These are phyloP conservation scores for Juncus effusus DNA, from an alignment of 176 grass and related monocot species.

Conservation along the genomic window DNA sequence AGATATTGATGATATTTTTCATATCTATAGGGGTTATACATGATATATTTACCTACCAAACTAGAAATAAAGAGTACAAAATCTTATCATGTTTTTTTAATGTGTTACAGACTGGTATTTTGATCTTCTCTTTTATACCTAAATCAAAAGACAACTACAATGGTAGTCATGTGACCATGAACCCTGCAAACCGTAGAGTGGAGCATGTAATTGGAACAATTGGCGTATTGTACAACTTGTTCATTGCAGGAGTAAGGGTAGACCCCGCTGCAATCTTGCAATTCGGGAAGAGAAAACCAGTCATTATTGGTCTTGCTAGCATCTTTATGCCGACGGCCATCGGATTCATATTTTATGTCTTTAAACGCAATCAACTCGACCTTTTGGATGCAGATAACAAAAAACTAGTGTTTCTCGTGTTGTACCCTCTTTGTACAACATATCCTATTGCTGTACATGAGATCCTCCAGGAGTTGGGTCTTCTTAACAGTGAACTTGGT, in stretches of 20 bases:
- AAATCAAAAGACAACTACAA: background rate
- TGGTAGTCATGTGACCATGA: background rate
- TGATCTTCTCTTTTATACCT: background rate
- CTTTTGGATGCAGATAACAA: background rate
- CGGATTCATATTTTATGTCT: background rate
- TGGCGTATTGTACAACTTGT: conserved; percentile 29
- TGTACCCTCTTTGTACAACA: background rate
- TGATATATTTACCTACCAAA: background rate
- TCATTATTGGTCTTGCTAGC: conserved; percentile 27
- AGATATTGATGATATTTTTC: too few relatives aligned
- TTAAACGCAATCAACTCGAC: background rate
- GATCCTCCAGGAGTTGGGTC: conserved; percentile 28
- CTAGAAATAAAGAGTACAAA: too few relatives aligned
- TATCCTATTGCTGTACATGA: conserved; percentile 18
- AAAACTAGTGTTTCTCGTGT: background rate
- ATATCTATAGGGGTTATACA: too few relatives aligned
- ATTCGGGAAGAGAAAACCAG: conserved; percentile 20
- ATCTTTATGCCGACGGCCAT: conserved; percentile 5
- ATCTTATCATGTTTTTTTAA: too few relatives aligned
- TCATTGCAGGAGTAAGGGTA: conserved; percentile 31
- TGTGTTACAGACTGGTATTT: conserved; percentile 5
- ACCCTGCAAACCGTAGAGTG: background rate
- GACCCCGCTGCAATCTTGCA: conserved; percentile 11
- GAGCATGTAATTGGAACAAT: background rate
- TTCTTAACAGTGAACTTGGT: conserved; percentile 42